Evolutionary conservation across 345 rosid species (phyloP).

Genomic region (Brassica carinata): DNA sequence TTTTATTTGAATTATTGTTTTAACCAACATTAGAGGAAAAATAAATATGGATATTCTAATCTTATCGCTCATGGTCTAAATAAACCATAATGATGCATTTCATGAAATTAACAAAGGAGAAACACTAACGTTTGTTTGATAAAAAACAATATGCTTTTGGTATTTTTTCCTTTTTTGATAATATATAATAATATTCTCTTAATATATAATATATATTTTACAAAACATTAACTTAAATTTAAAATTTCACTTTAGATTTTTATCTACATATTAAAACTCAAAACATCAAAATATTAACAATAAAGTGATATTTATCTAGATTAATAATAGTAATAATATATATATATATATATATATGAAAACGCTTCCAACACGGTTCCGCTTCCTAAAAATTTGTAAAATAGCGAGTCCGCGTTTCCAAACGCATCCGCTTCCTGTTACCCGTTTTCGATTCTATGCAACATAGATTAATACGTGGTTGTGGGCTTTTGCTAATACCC

Average conservation of each 20-base stretch:
- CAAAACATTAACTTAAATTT: not conserved
- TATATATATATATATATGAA: too few species aligned
- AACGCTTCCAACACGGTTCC: not conserved
- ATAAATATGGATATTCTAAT: not conserved
- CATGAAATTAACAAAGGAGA: not conserved
- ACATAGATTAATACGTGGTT: too few species aligned
- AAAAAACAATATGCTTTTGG: not conserved
- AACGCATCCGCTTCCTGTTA: too few species aligned
- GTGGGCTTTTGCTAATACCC: too few species aligned
- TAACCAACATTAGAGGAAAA: not conserved
- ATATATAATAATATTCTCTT: not conserved
- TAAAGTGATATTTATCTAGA: too few species aligned
- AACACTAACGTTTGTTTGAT: not conserved
- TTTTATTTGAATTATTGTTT: not conserved
- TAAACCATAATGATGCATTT: not conserved
- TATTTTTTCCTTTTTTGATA: not conserved
- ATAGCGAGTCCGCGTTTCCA: not conserved
- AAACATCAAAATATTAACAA: too few species aligned
- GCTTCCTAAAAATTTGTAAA: not conserved
- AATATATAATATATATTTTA: not conserved
- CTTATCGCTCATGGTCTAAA: not conserved
- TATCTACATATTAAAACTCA: too few species aligned
- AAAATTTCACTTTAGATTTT: too few species aligned
- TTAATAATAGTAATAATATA: too few species aligned
- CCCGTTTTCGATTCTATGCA: too few species aligned